phyloP scores from a whole-genome alignment of 176 grass and related monocot species.

The Poa pratensis region DNA sequence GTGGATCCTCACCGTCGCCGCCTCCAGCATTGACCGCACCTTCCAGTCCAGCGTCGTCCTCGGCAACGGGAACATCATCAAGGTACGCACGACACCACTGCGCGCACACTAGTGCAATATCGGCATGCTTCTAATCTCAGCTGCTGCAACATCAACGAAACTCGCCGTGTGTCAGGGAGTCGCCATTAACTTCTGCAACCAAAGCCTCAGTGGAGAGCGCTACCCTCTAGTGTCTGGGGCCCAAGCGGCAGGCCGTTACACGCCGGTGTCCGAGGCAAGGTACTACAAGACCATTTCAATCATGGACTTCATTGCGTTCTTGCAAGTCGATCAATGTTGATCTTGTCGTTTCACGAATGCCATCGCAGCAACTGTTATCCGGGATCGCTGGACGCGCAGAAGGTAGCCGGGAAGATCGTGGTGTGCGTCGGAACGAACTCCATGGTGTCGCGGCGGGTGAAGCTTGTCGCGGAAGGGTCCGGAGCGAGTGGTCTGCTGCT shows the following conservation, averaged over 20 bases:
- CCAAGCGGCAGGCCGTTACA: conserved; percentile 57
- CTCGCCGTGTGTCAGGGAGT: conserved; percentile 50
- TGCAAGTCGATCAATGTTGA: neutral
- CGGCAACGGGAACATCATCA: conserved; percentile 69
- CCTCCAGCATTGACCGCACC: conserved; percentile 81
- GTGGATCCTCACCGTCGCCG: conserved; percentile 90
- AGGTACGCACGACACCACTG: conserved; percentile 47
- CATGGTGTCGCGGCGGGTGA: conserved; percentile 71
- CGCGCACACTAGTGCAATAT: neutral
- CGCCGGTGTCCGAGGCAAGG: conserved; percentile 83
- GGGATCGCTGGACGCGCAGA: conserved; percentile 77
- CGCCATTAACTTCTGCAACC: conserved; percentile 90
- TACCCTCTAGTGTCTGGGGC: conserved; percentile 69
- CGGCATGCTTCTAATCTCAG: neutral
- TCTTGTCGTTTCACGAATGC: neutral
- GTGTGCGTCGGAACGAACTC: conserved; percentile 71
- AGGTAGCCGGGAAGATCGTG: conserved; percentile 86
- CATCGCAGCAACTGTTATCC: conserved; percentile 79
- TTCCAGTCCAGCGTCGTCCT: conserved; percentile 81
- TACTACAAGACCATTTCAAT: conserved; percentile 40
- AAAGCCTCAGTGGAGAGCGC: conserved; percentile 44
- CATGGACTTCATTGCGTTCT: neutral
- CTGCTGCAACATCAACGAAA: neutral
- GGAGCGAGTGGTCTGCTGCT: conserved; percentile 72
- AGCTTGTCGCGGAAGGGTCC: conserved; percentile 65